Evolutionary conservation across 2,329 filamentous ascomycete genomes (phyloP).

Genomic region (Penicillium capsulatum): DNA sequence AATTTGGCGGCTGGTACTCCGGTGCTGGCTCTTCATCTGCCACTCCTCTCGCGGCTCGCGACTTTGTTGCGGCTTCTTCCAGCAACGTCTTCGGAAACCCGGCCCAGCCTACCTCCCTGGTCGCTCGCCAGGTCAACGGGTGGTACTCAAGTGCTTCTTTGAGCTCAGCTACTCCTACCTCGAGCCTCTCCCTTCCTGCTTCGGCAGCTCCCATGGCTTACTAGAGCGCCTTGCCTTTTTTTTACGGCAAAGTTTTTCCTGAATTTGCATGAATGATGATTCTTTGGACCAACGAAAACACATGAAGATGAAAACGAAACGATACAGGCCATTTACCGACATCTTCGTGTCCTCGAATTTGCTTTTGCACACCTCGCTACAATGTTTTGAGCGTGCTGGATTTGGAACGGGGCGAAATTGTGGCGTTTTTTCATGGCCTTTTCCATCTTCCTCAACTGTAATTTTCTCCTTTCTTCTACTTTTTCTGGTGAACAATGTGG

Average conservation of each 20-base stretch:
- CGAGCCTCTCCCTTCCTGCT: slow-evolving; percentile 8
- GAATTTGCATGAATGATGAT: slow-evolving; percentile 8
- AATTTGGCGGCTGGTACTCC: slow-evolving; percentile 10
- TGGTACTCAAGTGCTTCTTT: neutral
- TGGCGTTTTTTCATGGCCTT: slow-evolving; percentile 6
- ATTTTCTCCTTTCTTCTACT: too few species aligned
- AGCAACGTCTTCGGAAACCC: too few species aligned
- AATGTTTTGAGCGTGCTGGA: neutral
- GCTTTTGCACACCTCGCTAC: neutral
- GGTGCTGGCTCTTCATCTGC: too few species aligned
- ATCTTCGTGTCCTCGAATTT: neutral
- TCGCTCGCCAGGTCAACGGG: slow-evolving; percentile 1
- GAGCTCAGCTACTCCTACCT: slow-evolving; percentile 9
- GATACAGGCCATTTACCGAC: slow-evolving; percentile 1
- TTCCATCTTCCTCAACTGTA: slow-evolving; percentile 9
- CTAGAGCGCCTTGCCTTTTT: slow-evolving; percentile 6
- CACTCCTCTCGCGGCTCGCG: neutral
- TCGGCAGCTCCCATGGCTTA: slow-evolving; percentile 13
- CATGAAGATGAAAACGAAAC: slow-evolving; percentile 10
- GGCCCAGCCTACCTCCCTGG: slow-evolving; percentile 1
- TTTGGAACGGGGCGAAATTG: neutral
- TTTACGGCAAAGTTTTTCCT: too few species aligned
- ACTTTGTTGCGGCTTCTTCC: neutral
- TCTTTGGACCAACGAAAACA: slow-evolving; percentile 6
- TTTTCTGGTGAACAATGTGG: too few species aligned